Conservation (phyloP, 495 filamentous ascomycete species). For the Aspergillus olivimuriae region DNA sequence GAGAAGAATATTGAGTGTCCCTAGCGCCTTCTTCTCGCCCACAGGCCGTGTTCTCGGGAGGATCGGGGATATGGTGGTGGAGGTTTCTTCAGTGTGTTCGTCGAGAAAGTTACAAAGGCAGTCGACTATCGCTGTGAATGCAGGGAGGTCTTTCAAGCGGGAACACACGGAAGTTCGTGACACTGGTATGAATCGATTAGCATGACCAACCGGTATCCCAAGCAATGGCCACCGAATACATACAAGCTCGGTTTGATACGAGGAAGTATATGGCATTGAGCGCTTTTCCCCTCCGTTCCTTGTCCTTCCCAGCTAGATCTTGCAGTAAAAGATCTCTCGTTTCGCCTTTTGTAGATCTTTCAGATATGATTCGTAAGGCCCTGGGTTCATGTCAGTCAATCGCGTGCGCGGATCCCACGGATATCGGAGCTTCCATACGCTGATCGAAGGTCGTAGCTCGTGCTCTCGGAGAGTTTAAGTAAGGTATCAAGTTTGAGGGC, state of each 20-base stretch:
- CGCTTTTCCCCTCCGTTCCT: constrained; percentile 29
- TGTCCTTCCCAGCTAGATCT: constrained; percentile 34
- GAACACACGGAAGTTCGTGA: constrained; percentile 34
- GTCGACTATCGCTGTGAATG: constrained; percentile 37
- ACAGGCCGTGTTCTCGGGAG: constrained; percentile 39
- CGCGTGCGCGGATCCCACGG: background rate
- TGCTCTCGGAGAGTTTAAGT: constrained; percentile 41
- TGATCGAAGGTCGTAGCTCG: constrained; percentile 45
- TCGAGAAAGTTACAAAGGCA: constrained; percentile 45
- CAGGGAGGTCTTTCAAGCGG: constrained; percentile 30
- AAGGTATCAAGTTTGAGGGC: constrained; percentile 47
- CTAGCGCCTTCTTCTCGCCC: constrained; percentile 37
- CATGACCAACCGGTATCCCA: background rate
- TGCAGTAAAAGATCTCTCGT: constrained; percentile 35
- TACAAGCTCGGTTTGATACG: constrained; percentile 36
- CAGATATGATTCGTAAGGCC: constrained; percentile 44
- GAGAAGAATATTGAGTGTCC: constrained; percentile 32
- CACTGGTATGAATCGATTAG: constrained; percentile 21
- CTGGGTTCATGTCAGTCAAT: constrained; percentile 19
- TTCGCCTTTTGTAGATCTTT: constrained; percentile 37
- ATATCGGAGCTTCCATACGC: constrained; percentile 33
- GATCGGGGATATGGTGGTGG: constrained; percentile 33
- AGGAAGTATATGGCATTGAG: constrained; percentile 41
- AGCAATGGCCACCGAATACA: constrained; percentile 5
- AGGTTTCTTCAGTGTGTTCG: constrained; percentile 33